Percentiles rank a stretch among this genome's conserved stretches.
Evolutionary conservation across 2,329 filamentous ascomycete genomes (phyloP).

Genomic region (Plectosphaerella plurivora): DNA sequence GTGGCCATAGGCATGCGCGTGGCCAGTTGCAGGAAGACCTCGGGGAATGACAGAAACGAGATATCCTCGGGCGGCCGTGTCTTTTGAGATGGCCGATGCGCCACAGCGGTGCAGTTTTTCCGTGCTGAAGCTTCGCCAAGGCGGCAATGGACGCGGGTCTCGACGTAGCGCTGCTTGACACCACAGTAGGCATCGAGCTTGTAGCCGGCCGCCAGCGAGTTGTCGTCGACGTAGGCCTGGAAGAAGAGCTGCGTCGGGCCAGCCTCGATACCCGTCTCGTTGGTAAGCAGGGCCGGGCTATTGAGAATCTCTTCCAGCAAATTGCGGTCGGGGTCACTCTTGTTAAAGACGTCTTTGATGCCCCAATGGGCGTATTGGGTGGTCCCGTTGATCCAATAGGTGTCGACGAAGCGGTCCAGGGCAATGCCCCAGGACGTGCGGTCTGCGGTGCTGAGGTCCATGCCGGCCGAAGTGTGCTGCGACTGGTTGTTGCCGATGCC

Average conservation of each 20-base stretch:
- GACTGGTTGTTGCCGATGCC: neutral
- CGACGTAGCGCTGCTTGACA: slow-evolving; percentile 5
- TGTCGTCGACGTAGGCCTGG: neutral
- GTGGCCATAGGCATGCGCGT: slow-evolving; percentile 1
- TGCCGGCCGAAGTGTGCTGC: too few species aligned
- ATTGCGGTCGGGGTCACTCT: neutral
- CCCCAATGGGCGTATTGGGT: neutral
- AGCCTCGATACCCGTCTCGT: slow-evolving; percentile 1
- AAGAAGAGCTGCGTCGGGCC: slow-evolving; percentile 4
- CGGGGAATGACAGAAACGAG: slow-evolving; percentile 1
- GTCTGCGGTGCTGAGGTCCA: neutral
- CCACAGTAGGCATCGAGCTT: neutral
- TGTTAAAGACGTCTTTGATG: neutral
- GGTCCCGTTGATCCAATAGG: neutral
- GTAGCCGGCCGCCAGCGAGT: neutral
- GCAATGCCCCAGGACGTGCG: slow-evolving; percentile 5
- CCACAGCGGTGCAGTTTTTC: slow-evolving; percentile 1
- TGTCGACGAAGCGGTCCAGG: slow-evolving; percentile 4
- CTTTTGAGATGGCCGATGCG: slow-evolving; percentile 3
- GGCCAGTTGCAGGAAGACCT: slow-evolving; percentile 1
- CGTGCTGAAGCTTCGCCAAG: neutral
- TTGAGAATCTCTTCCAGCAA: neutral
- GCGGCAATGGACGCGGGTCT: slow-evolving; percentile 4
- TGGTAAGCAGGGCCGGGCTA: neutral
- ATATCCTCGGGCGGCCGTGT: neutral